phyloP scores from a whole-genome alignment of 306 rosid genomes.

The Vicia villosa region DNA sequence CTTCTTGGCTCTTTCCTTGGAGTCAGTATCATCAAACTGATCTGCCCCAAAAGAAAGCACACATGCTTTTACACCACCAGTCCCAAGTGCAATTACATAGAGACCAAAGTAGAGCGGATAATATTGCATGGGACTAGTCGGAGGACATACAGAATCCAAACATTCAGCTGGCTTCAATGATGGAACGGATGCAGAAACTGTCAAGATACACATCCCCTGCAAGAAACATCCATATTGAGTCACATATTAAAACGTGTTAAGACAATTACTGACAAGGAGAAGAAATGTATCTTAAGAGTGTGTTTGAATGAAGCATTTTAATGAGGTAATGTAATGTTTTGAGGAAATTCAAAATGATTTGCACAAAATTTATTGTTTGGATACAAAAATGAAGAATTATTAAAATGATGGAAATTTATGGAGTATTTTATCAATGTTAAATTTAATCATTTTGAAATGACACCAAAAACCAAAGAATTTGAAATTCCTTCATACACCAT shows the following conservation, averaged over 20 bases:
- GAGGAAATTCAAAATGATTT: no score
- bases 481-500: no score
- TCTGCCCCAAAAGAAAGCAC: slow-evolving; percentile 88
- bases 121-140: slow-evolving; percentile 70
- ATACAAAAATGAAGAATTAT: no score
- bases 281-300: background rate
- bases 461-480: no score
- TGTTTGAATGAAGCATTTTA: no score
- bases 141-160: slow-evolving; percentile 66
- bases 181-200: slow-evolving; percentile 76
- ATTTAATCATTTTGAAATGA: no score
- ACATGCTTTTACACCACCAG: slow-evolving; percentile 91
- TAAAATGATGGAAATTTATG: no score
- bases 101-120: slow-evolving; percentile 80
- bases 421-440: no score
- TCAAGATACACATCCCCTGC: slow-evolving; percentile 88
- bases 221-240: slow-evolving; percentile 31
- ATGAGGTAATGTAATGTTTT: no score
- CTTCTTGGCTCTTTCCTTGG: slow-evolving; percentile 69
- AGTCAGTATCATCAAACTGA: slow-evolving; percentile 90
- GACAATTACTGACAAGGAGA: slow-evolving; percentile 8
- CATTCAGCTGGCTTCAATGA: slow-evolving; percentile 74
- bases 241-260: background rate
- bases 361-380: no score
- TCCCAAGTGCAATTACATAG: slow-evolving; percentile 85